Base-by-base conservation (phyloP, 2,329 filamentous ascomycete genomes). In the Alternaria viburni region DNA sequence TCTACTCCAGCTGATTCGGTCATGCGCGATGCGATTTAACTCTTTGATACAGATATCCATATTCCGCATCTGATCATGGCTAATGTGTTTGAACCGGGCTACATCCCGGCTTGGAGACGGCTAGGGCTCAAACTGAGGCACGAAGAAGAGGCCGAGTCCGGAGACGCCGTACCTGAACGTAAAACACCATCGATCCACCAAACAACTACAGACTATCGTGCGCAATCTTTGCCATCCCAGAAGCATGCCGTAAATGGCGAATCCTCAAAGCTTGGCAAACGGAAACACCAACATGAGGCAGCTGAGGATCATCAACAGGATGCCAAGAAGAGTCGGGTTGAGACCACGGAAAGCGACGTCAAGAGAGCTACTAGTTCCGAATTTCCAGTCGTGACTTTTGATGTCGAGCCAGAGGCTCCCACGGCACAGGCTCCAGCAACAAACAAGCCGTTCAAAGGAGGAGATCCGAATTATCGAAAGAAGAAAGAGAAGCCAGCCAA, bases 71-170 rank as follows among this genome's bases (percentile, higher is more conserved):
- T 64, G 65, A 74, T 58, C 63, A 79, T 79, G 76, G 70, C 67
- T 59, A 65, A 69, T 63, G 51, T 41, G 36, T 41, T 41, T 41
- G 36, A 41, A 64, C 47, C 65, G 54, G 17, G 55, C 43, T 54
- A 69, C 69, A 59, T 79, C 55, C 87, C 88, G 30, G 86, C 87
- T 64, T 89, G 86, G 86, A 88, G 88, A 75, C 82, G 85, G 73
- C 78, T 89, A 59, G 87, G 87, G 36, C 80, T 89, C 64, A 88
- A 88, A 79, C 80, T 88, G 69, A 89, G 88, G 76, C 84, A 83
- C 73, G 81, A 41, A 41, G 36, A 10, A 41, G 36, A 83, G 49
- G 82, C 83, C 59, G 73, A 75, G 70, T 68, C 75, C 70, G 70
- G 69, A 72, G 72, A 71, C 70, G 59, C 74, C 72, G 69, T 68